Base-by-base conservation (phyloP, 2,329 filamentous ascomycete species). In the Cercospora nicotianae region DNA sequence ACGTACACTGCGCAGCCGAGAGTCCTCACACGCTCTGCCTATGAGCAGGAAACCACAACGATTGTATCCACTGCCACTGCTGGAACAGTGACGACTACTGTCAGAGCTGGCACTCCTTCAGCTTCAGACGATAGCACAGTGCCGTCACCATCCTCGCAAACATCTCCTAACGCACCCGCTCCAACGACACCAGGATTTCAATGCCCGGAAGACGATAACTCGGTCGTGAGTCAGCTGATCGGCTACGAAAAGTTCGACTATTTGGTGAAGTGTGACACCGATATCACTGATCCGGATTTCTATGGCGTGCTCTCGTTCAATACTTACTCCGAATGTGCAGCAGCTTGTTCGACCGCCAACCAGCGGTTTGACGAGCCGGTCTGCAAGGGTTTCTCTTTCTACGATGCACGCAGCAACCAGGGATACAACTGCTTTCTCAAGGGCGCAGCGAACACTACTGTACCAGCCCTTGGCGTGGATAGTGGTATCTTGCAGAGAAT, bases 371-470 rank as follows among this genome's bases (percentile, higher is more conserved):
- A 74, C 42, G 64, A 60, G 5, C 73, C 74, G 1, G 74, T 76
- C n/a, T 79, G 77, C 67, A 72, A 77, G 65, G 76, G 74, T 39
- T 72, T 75, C 8, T 75, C 74, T 5, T 77, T 73, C 72, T 75
- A 74, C 66, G 69, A 70, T n/a, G 64, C 69, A n/a, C 45, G 68
- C 6, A 69, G 70, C 31, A 59, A 61, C 26, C 63, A 71, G 18
- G 74, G 72, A 9, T 71, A 70, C 42, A 78, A 78, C 59, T 79
- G 77, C 64, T 76, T 77, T 69, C 64, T 79, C 59, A 78, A 78
- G 65, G 61, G 69, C 2, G 68, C 69, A 12, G 72, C 73, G 12
- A 74, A 76, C 23, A 68, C 65, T 12, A 73, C 69, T 10, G 72
- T 75, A 6, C 59, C 72, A 7, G 73, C 72, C 12, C 36, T 65